Base-by-base conservation (phyloP, 73 alveolate species). In the Durusdinium trenchii region DNA sequence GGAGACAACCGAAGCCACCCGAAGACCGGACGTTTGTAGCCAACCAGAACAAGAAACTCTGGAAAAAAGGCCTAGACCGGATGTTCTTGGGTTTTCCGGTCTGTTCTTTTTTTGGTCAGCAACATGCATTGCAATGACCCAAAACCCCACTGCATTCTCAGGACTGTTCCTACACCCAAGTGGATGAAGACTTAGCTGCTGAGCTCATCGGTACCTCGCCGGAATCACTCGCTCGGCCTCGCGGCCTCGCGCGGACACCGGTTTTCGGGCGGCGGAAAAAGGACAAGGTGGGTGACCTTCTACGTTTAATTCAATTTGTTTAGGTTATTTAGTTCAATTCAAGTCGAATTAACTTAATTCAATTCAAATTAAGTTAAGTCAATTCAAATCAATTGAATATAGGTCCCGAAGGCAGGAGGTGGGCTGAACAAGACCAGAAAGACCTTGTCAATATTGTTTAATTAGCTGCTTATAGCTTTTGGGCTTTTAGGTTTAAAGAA, bases 111-210 rank as follows among this genome's bases (percentile, higher is more conserved):
- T 64, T 64, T 9, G 9, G 6, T 18, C 45, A 26, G 6, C 23
- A 6, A 28, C 6, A 6, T 64, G 9, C 12, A 6, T 64, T 64
- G 42, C 79, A 67, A 67, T 20, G 32, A 30, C 9, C 32, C 42
- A 0, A 1, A n/a, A 26, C 36, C 9, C 9, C 79, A 28, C 42
- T 6, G 42, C 42, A 9, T 16, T 28, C 12, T 45, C 7, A 84
- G 94, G 94, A 84, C 23, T 84, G 94, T 43, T 84, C 94, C 52
- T 51, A 51, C 75, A 84, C 76, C 50, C 54, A 48, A 47, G 94
- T 84, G 75, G 94, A 84, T 35, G 94, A 84, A 9, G 94, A 84
- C 12, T 38, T 84, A 75, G 94, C 94, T 4, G 94, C 94, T 36
- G 94, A 84, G 6, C 45, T 84, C 76, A 84, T 84, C 36, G 94